These are phyloP conservation scores for Tulasnella calospora DNA, from an alignment of 768 basidiomycete genomes.

Conservation along the genomic window DNA sequence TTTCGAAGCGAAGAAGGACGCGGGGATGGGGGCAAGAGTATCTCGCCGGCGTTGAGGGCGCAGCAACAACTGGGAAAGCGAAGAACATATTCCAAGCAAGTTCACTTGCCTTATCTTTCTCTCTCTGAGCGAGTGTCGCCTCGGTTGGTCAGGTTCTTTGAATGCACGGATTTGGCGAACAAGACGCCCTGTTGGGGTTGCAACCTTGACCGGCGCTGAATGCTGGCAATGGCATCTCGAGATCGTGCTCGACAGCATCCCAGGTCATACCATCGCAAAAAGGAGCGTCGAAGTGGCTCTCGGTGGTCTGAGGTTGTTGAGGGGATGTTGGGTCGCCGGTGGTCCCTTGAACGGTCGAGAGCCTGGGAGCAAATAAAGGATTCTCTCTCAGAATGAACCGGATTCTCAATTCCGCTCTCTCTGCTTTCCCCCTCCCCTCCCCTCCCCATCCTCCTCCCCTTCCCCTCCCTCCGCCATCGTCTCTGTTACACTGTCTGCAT, in stretches of 20 bases:
- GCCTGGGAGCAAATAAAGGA: conserved; percentile 9
- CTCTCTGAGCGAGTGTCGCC: not conserved
- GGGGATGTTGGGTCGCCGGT: not conserved
- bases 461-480: not conserved
- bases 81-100: not conserved
- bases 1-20: not conserved
- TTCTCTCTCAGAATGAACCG: conserved; percentile 2
- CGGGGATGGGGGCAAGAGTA: too few relatives aligned
- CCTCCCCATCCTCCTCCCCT: not conserved
- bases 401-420: conserved; percentile 10
- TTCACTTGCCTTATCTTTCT: not conserved
- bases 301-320: not conserved
- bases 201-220: not conserved
- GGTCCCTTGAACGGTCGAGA: not conserved
- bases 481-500: conserved; percentile 7
- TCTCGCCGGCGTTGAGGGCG: too few relatives aligned
- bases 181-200: not conserved
- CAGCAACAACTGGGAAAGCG: not conserved
- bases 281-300: too few relatives aligned
- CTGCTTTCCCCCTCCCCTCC: conserved; percentile 2
- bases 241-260: not conserved
- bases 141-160: not conserved
- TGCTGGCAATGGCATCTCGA: too few relatives aligned
- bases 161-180: not conserved
- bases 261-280: not conserved